These are phyloP conservation scores for Xylaria sp. DNA, from an alignment of 2,329 filamentous ascomycete genomes.

Conservation along the genomic window DNA sequence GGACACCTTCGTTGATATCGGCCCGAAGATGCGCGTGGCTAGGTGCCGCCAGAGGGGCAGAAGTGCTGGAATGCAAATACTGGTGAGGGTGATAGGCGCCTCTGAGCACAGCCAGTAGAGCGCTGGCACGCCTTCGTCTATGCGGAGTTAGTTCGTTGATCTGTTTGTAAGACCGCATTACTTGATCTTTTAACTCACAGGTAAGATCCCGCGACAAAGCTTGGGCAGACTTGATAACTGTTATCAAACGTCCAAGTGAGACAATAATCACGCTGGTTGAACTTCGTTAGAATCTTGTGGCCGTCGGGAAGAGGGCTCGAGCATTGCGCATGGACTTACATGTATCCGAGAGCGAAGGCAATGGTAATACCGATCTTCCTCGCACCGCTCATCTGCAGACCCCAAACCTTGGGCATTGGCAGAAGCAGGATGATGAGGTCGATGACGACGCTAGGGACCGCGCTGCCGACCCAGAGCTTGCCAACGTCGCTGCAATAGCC, in stretches of 20 bases:
- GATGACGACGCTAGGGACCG: constrained; percentile 36
- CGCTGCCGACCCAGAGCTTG: constrained; percentile 28
- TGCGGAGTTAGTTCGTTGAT: background rate
- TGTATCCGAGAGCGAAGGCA: constrained; percentile 37
- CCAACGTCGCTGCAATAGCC: constrained; percentile 16
- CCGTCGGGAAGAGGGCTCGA: background rate
- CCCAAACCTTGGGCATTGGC: constrained; percentile 38
- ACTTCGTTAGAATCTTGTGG: background rate
- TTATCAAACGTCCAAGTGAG: constrained; percentile 34
- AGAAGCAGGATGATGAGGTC: constrained; percentile 39
- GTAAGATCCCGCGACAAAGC: constrained; percentile 30
- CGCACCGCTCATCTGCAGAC: constrained; percentile 28
- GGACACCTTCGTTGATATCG: constrained; percentile 20
- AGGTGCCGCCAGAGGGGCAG: constrained; percentile 22
- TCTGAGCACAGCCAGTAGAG: constrained; percentile 32
- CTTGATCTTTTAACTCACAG: constrained; percentile 20
- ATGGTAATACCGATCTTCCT: constrained; percentile 31
- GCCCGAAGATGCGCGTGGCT: background rate
- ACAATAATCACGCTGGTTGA: constrained; percentile 33
- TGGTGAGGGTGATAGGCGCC: constrained; percentile 21
- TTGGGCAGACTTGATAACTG: constrained; percentile 20
- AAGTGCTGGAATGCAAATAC: constrained; percentile 32
- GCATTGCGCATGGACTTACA: constrained; percentile 18
- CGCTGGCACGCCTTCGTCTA: constrained; percentile 17
- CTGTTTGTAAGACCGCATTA: background rate